Conservation (phyloP, 148 eudicot genomes). For the Silene conica region DNA sequence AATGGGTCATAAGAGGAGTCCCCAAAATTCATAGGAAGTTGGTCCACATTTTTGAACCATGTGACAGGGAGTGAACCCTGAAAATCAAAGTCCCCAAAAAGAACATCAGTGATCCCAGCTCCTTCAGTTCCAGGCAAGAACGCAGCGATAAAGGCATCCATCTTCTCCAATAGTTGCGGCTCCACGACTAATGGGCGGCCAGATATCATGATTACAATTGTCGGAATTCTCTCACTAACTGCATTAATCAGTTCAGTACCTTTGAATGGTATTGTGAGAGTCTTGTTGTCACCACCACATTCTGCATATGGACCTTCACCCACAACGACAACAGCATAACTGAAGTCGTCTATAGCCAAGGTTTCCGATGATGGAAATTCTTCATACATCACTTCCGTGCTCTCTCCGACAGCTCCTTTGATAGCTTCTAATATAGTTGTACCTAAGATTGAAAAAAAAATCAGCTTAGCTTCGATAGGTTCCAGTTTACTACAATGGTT, state of each 20-base stretch:
- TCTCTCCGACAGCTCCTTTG: conserved; percentile 46
- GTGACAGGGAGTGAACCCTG: conserved; percentile 71
- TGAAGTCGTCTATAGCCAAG: conserved; percentile 46
- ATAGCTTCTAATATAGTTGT: conserved; percentile 80
- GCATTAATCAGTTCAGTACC: conserved; percentile 49
- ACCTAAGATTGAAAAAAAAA: conserved; percentile 34
- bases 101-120: conserved; percentile 71
- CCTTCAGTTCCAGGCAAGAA: conserved; percentile 96
- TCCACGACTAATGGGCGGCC: conserved; percentile 76
- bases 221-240: conserved; percentile 59
- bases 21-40: conserved; percentile 53
- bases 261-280: conserved; percentile 61
- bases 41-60: conserved; percentile 77
- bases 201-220: conserved; percentile 62
- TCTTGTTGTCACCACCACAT: conserved; percentile 59
- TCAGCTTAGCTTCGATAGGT: too few species aligned
- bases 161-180: conserved; percentile 54
- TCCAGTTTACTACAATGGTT: too few species aligned
- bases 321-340: conserved; percentile 65
- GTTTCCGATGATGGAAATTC: conserved; percentile 61
- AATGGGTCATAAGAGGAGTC: conserved; percentile 52
- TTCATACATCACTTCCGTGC: conserved; percentile 60
- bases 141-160: conserved; percentile 77
- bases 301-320: conserved; percentile 94
- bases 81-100: conserved; percentile 75